Conservation (phyloP, 768 basidiomycete genomes). For the Dentipellis sp. region DNA sequence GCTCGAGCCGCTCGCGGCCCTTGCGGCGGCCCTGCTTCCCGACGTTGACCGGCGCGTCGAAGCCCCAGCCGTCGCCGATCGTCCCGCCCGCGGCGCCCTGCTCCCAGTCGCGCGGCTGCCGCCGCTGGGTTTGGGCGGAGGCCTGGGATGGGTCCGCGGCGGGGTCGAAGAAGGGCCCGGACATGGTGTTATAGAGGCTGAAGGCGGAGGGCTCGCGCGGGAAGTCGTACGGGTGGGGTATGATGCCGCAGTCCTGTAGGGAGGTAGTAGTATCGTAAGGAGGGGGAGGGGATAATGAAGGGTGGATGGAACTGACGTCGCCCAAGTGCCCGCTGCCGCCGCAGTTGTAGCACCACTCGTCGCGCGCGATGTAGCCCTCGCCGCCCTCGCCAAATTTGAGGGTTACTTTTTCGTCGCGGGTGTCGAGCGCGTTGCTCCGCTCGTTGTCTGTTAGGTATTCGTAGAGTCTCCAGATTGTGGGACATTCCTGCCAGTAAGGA, state of each 20-base stretch:
- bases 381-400: slow-evolving; percentile 58
- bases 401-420: slow-evolving; percentile 40
- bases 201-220: slow-evolving; percentile 60
- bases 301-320: slow-evolving; percentile 44
- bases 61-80: slow-evolving; percentile 37
- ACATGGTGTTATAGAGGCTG: slow-evolving; percentile 46
- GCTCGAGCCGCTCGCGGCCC: slow-evolving; percentile 45
- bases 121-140: slow-evolving; percentile 16
- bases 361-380: slow-evolving; percentile 66
- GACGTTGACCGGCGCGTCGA: slow-evolving; percentile 44
- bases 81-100: slow-evolving; percentile 15
- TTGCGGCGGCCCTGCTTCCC: slow-evolving; percentile 58
- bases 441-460: slow-evolving; percentile 55
- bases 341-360: slow-evolving; percentile 81
- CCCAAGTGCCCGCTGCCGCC: slow-evolving; percentile 67
- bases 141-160: slow-evolving; percentile 16
- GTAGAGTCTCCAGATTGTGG: slow-evolving; percentile 75
- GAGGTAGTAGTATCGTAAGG: background rate
- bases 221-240: slow-evolving; percentile 28
- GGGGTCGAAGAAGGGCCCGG: slow-evolving; percentile 50
- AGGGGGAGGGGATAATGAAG: background rate
- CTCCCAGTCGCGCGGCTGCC: slow-evolving; percentile 36
- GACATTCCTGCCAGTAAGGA: slow-evolving; percentile 56
- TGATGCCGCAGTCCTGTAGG: slow-evolving; percentile 49
- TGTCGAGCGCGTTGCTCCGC: slow-evolving; percentile 31